phyloP scores from a whole-genome alignment of 1,139 yeast species.

The Williopsis jadinii region DNA sequence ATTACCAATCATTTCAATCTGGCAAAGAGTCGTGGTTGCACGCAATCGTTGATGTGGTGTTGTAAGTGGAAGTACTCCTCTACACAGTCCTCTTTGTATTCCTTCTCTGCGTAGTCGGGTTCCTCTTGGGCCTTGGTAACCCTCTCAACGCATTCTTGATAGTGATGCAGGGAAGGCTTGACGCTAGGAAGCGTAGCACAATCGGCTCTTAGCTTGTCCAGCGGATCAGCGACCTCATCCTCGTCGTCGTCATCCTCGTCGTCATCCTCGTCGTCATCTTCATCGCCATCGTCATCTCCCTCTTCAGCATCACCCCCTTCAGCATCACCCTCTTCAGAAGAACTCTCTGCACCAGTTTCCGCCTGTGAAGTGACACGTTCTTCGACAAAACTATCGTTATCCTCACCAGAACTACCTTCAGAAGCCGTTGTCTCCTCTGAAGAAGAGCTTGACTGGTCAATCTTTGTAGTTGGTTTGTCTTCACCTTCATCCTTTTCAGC shows the following conservation, averaged over 20 bases:
- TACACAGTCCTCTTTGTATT: slow-evolving; percentile 93
- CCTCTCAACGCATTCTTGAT: slow-evolving; percentile 91
- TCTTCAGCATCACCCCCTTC: slow-evolving; percentile 8
- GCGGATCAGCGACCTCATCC: slow-evolving; percentile 64
- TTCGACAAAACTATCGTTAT: neutral
- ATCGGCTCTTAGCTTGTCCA: slow-evolving; percentile 59
- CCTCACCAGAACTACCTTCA: slow-evolving; percentile 4
- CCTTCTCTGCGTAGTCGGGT: slow-evolving; percentile 68
- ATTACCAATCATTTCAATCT: slow-evolving; percentile 55
- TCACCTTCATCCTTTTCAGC: slow-evolving; percentile 22
- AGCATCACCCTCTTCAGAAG: slow-evolving; percentile 5
- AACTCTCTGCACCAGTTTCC: slow-evolving; percentile 1
- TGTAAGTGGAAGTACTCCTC: slow-evolving; percentile 97
- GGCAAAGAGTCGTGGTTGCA: slow-evolving; percentile 84
- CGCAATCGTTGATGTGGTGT: slow-evolving; percentile 89
- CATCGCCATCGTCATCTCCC: slow-evolving; percentile 24
- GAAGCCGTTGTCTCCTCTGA: slow-evolving; percentile 11
- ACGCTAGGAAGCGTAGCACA: slow-evolving; percentile 65
- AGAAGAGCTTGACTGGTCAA: slow-evolving; percentile 4
- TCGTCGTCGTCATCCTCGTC: slow-evolving; percentile 66
- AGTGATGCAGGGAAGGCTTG: slow-evolving; percentile 77
- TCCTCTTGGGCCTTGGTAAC: slow-evolving; percentile 84
- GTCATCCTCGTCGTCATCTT: slow-evolving; percentile 26
- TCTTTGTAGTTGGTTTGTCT: neutral
- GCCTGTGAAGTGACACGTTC: neutral